phyloP scores from a whole-genome alignment of 139 green algal species.

The Picochlorum sp. region DNA sequence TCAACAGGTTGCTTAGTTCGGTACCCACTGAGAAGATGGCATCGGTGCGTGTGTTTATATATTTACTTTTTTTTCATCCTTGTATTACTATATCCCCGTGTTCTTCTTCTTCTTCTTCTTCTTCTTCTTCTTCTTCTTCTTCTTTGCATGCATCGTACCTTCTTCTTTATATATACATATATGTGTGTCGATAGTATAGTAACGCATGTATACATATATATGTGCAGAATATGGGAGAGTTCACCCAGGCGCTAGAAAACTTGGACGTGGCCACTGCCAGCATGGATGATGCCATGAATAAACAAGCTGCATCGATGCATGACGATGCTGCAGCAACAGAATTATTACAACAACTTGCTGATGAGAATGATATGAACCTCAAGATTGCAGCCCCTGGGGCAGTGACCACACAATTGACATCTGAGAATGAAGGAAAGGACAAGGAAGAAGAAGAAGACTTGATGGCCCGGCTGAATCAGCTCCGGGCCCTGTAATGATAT shows the following conservation, averaged over 20 bases:
- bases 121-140: too few relatives aligned
- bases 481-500: not conserved
- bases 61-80: too few relatives aligned
- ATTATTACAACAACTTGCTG: constrained; percentile 72
- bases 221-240: constrained; percentile 81
- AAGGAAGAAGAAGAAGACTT: not conserved
- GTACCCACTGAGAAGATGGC: constrained; percentile 90
- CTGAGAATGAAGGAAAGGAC: not conserved
- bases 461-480: not conserved
- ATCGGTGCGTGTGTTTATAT: not conserved
- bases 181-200: too few relatives aligned
- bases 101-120: too few relatives aligned
- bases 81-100: too few relatives aligned
- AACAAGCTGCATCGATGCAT: constrained; percentile 74
- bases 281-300: constrained; percentile 83
- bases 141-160: too few relatives aligned
- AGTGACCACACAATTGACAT: not conserved
- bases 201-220: too few relatives aligned
- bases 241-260: constrained; percentile 94
- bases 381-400: constrained; percentile 39
- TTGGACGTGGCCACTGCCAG: constrained; percentile 89
- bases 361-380: constrained; percentile 84
- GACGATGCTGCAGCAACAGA: constrained; percentile 88
- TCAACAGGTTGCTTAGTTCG: constrained; percentile 69
- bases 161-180: too few relatives aligned